Evolutionary conservation across 768 basidiomycete genomes (phyloP), one percentile per base, ranked within the genome.

Genomic region (Termitomyces titanicus): DNA sequence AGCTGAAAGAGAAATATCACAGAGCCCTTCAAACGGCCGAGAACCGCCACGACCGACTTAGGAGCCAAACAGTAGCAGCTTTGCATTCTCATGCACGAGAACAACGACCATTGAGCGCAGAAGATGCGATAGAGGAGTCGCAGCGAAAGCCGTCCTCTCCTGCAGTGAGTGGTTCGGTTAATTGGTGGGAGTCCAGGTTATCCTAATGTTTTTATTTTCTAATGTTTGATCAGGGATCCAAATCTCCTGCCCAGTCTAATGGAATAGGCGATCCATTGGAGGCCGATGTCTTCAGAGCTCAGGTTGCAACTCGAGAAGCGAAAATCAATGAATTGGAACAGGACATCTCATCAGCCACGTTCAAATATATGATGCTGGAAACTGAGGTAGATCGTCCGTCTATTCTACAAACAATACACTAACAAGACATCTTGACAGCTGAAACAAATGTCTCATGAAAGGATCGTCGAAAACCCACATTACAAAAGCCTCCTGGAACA

Each of bases 141-240:
- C 74, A 71, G 67, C 68, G 67, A 63, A 75, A 74, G 71, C 77
- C 79, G 71, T 82, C 79, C 74, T 80, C 85, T 77, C 83, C 86
- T 70, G 79, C 74, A 76, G 88, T 89, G 80, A 83, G 88, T 87
- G 78, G 77, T 74, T 77, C 73, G 76, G 72, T 79, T 75, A 74
- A 79, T 76, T 80, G 81, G 84, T 85, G 83, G 82, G 83, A 81
- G 76, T 75, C 72, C 72, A 72, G 70, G 69, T 68, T 70, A 66
- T 74, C 72, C 71, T 74, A 62, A 77, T 73, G 56, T 65, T 51
- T 65, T 61, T 25, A 8, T 1, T 38, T 70, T 76, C 81, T 84
- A 69, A 86, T 75, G 15, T 61, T 29, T 53, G 47, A 62, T 29
- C 65, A 88, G 85, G 78, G 67, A 17, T 64, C 70, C 18, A 60